Evolutionary conservation across 2,329 filamentous ascomycete genomes (phyloP).

Genomic region (Ascochyta koolunga): DNA sequence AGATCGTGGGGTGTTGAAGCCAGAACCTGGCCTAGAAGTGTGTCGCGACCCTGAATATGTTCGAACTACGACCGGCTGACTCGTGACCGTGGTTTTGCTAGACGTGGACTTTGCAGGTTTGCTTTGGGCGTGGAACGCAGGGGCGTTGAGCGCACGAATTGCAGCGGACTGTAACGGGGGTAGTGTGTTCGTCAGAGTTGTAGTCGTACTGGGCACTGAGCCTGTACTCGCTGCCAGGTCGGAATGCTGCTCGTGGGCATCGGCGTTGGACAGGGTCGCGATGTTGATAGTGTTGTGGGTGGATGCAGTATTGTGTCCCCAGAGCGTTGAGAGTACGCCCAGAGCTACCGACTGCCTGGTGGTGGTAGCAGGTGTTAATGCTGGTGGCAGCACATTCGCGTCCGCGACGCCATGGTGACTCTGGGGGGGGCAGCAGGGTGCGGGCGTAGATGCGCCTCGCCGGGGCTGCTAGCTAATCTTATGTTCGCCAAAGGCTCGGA

Average conservation of each 20-base stretch:
- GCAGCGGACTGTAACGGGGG: slow-evolving; percentile 47
- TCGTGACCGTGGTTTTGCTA: slow-evolving; percentile 48
- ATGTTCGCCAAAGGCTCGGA: slow-evolving; percentile 33
- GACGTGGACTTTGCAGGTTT: slow-evolving; percentile 47
- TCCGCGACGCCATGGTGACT: slow-evolving; percentile 29
- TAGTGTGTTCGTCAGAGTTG: slow-evolving; percentile 45
- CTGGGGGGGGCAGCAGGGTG: slow-evolving; percentile 24
- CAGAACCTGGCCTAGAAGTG: slow-evolving; percentile 42
- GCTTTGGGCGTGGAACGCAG: slow-evolving; percentile 42
- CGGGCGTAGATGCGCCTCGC: slow-evolving; percentile 29
- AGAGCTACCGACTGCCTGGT: slow-evolving; percentile 43
- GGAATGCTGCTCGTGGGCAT: slow-evolving; percentile 36
- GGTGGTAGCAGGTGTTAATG: slow-evolving; percentile 45
- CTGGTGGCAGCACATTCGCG: slow-evolving; percentile 35
- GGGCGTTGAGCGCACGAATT: slow-evolving; percentile 48
- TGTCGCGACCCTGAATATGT: slow-evolving; percentile 48
- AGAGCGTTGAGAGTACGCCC: slow-evolving; percentile 41
- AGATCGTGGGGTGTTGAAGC: slow-evolving; percentile 40
- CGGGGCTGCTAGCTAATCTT: slow-evolving; percentile 31
- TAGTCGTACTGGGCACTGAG: slow-evolving; percentile 45
- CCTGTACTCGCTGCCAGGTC: slow-evolving; percentile 41
- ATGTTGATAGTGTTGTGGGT: slow-evolving; percentile 15
- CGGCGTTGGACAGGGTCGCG: slow-evolving; percentile 18
- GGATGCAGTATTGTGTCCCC: slow-evolving; percentile 32
- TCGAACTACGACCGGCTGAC: slow-evolving; percentile 53